phyloP scores from a whole-genome alignment of 345 rosid species.

The Salix purpurea region DNA sequence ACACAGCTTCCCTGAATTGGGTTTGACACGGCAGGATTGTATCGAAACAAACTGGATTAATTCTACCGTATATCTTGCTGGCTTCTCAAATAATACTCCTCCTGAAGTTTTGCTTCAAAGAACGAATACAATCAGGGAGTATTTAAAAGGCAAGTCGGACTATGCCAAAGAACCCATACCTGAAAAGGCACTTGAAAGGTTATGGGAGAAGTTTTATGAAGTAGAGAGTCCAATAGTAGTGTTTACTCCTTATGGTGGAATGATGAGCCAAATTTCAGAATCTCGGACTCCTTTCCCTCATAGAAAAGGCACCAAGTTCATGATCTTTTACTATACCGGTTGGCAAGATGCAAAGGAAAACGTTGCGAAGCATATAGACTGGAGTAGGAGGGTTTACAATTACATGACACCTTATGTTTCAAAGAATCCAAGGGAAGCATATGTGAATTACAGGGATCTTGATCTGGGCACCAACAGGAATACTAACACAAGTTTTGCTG shows the following conservation, averaged over 20 bases:
- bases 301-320: conserved; percentile 20
- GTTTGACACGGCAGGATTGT: conserved; percentile 23
- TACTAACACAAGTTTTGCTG: not conserved
- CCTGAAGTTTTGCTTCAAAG: conserved; percentile 23
- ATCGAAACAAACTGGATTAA: conserved; percentile 29
- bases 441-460: conserved; percentile 18
- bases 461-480: conserved; percentile 11
- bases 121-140: not conserved
- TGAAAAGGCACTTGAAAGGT: conserved; percentile 6
- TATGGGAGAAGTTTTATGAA: conserved; percentile 35
- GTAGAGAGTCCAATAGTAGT: conserved; percentile 48
- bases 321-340: not conserved
- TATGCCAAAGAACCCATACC: conserved; percentile 28
- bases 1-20: conserved; percentile 32
- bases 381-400: too few relatives aligned
- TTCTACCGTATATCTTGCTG: conserved; percentile 2
- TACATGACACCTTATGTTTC: too few relatives aligned
- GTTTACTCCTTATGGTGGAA: conserved; percentile 25
- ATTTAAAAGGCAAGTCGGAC: conserved; percentile 36
- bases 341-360: too few relatives aligned
- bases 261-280: conserved; percentile 40
- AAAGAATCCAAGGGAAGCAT: conserved; percentile 24
- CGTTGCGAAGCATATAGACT: too few relatives aligned
- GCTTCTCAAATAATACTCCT: conserved; percentile 14
- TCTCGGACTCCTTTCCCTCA: conserved; percentile 26